Conservation (phyloP, 176 grass and related monocot genomes). For the Zoysia japonica region DNA sequence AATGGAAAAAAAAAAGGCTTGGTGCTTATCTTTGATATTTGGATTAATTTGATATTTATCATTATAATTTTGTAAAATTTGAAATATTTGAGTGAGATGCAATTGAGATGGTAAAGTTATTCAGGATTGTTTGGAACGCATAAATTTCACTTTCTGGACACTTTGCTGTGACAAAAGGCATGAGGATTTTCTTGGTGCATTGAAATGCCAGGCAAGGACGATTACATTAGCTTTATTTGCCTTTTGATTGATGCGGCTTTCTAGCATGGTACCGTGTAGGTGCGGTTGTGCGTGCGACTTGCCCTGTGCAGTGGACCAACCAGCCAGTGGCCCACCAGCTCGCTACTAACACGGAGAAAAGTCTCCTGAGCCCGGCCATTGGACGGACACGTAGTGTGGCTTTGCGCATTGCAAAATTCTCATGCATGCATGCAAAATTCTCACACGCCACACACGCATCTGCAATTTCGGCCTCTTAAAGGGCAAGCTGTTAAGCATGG, state of each 20-base stretch:
- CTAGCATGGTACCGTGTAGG: background rate
- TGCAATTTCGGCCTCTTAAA: conserved; percentile 42
- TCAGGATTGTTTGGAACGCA: too few species aligned
- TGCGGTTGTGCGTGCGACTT: background rate
- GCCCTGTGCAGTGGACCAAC: background rate
- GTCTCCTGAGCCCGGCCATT: background rate
- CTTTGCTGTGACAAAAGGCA: too few species aligned
- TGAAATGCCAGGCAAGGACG: background rate
- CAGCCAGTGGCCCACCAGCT: conserved; percentile 4
- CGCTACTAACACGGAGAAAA: background rate
- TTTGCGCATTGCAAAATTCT: background rate
- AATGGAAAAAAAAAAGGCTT: background rate
- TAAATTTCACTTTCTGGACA: too few species aligned
- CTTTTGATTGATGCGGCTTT: background rate
- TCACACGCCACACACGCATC: conserved; percentile 5
- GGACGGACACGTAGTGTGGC: background rate
- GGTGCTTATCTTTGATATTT: too few species aligned
- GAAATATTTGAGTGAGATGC: too few species aligned
- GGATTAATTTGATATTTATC: too few species aligned
- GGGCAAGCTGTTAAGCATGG: conserved; percentile 24
- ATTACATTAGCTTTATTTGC: background rate
- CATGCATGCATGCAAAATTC: background rate
- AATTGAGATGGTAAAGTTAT: too few species aligned
- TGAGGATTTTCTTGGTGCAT: background rate
- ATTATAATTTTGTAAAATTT: too few species aligned